Evolutionary conservation across 768 basidiomycete species (phyloP).

Genomic region (Mrakia gelida): DNA sequence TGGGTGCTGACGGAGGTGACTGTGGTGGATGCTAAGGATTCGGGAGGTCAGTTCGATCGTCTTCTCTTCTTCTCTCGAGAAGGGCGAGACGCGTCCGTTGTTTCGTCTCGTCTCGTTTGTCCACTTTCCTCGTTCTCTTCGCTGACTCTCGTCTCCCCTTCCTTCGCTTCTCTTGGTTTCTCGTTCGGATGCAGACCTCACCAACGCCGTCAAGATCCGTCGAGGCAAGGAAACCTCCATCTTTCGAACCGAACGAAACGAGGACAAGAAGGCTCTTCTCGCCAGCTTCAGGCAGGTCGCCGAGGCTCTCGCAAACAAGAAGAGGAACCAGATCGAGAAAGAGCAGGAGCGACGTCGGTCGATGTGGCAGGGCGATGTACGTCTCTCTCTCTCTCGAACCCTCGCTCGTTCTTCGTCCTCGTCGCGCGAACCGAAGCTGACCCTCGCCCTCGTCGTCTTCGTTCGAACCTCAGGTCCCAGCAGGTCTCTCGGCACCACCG

Average conservation of each 20-base stretch:
- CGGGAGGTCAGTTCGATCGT: constrained; percentile 59
- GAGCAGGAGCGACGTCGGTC: constrained; percentile 80
- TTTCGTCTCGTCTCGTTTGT: background rate
- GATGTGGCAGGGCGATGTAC: constrained; percentile 48
- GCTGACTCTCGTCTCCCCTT: constrained; percentile 34
- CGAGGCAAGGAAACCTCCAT: constrained; percentile 92
- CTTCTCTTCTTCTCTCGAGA: background rate
- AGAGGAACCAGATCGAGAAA: constrained; percentile 87
- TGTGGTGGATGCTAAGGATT: constrained; percentile 93
- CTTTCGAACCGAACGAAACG: constrained; percentile 72
- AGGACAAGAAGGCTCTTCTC: constrained; percentile 83
- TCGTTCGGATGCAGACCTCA: constrained; percentile 51
- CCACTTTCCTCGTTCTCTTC: constrained; percentile 13
- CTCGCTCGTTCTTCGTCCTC: background rate
- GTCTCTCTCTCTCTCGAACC: background rate
- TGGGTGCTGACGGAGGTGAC: constrained; percentile 92
- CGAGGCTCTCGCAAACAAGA: constrained; percentile 81
- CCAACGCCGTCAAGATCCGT: constrained; percentile 94
- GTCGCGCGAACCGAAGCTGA: background rate
- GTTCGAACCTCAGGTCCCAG: background rate
- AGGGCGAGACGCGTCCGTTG: background rate
- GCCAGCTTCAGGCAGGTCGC: constrained; percentile 84
- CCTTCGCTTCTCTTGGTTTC: too few species aligned
- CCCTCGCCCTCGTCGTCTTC: background rate
- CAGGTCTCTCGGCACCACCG: background rate